A percentile compares a stretch with the other conserved stretches of the same genome.
These are phyloP conservation scores for Aquilaria malaccensis DNA, from an alignment of 345 rosid species.

Conservation along the genomic window DNA sequence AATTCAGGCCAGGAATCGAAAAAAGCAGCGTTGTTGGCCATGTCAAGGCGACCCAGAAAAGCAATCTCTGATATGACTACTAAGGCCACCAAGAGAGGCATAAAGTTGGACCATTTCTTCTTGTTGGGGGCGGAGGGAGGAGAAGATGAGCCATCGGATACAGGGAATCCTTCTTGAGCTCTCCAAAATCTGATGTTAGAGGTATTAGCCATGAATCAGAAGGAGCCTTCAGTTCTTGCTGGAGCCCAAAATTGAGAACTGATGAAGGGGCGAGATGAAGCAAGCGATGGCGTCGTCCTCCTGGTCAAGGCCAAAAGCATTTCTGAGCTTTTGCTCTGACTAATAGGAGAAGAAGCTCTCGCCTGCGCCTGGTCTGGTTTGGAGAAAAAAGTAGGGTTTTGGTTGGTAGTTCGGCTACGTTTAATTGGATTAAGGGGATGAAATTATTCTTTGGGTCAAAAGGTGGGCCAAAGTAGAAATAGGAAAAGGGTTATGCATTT, in stretches of 20 bases:
- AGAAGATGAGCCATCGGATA: conserved; percentile 27
- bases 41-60: conserved; percentile 77
- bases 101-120: conserved; percentile 49
- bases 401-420: no score
- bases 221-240: not conserved
- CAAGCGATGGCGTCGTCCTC: no score
- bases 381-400: no score
- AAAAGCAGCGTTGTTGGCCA: conserved; percentile 49
- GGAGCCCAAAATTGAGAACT: not conserved
- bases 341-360: no score
- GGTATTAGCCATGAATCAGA: conserved; percentile 38
- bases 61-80: conserved; percentile 70
- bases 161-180: conserved; percentile 29
- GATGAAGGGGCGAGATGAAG: not conserved
- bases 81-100: conserved; percentile 61
- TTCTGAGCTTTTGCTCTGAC: no score
- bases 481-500: no score
- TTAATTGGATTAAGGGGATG: no score
- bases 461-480: no score
- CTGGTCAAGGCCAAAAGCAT: no score
- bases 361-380: no score
- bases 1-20: conserved; percentile 72
- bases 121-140: conserved; percentile 22
- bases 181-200: conserved; percentile 59
- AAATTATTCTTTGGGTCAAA: no score